Evolutionary conservation across 176 grass and related monocot species (phyloP), one percentile per base, ranked within the genome.

Genomic region (Triticum turgidum): DNA sequence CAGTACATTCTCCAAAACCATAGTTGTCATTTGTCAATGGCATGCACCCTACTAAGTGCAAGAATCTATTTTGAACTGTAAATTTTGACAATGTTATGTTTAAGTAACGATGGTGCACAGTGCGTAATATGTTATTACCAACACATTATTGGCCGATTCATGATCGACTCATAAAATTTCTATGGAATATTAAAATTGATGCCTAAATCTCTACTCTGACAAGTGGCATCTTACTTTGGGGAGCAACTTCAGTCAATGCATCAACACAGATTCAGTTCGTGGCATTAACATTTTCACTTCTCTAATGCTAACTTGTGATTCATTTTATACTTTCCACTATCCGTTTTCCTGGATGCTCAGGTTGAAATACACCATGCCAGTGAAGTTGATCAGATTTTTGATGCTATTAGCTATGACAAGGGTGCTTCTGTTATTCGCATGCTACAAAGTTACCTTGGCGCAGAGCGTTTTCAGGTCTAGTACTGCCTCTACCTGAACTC

Each of bases 401-500:
- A 97, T 73, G 93, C 90, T 61, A 97, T 97, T 76, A 97, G 92
- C 88, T 97, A 97, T 39, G 86, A 90, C 49, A 97, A 94, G 82
- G 92, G 95, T 61, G 91, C 91, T 71, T 92, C 92, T 90, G 82
- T 86, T 88, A 93, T 97, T 87, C 84, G 85, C 30, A 97, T 97
- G 95, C 89, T 97, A 41, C 92, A 97, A 49, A 97, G 88, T 87
- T 97, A 92, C 90, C 87, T 97, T 64, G 95, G 95, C n/a, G 86
- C 95, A 58, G 86, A 85, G 72, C 86, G 67, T 91, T 97, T 97
- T 91, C 95, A 94, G 90, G 95, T 97, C 80, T 79, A 38, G 32
- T 77, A 89, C 44, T 79, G 34, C 7, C 61, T 82, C 29, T 77
- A 18, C 44, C 47, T 82, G 51, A 73, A 78, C 29, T 82, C 29